Evolutionary conservation across 106 monocot genomes (phyloP), one percentile per base, ranked within the genome.

Genomic region (Phalaenopsis aphrodite): DNA sequence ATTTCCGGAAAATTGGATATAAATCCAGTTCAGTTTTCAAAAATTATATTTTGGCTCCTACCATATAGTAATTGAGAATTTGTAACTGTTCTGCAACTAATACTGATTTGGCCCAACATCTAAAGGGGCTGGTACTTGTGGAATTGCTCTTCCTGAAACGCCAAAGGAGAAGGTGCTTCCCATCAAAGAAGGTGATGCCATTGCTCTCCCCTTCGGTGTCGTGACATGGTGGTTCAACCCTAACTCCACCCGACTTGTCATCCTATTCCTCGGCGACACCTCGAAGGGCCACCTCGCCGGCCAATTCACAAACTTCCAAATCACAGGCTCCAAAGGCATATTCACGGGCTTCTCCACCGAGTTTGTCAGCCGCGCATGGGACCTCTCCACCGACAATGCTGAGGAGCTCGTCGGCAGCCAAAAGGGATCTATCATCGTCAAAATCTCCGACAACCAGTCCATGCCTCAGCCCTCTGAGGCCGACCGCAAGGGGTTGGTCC

Each of bases 191-290:
- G 94, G 94, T 4, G 97, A 94, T 24, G 78, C 94, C 4, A 77
- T 97, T 5, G 94, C 94, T 11, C 86, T 97, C 49, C 97, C 97
- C 30, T 94, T 97, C 47, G 97, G 97, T 9, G 83, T 86, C 11
- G 82, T 97, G 36, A 92, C 92, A 9, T 97, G 97, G 97, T 94
- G 94, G 94, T 92, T 85, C 86, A 97, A 97, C 85, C 79, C 86
- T 36, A 57, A 78, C 16, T 86, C 85, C 55, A 65, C 85, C 8
- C 86, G 90, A 41, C 90, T 97, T 23, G 78, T 85, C 12, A 64
- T 97, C 52, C 89, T 97, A 77, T 97, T 97, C 86, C 79, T 97
- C 5, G 97, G 97, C 12, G 97, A 97, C 86, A 97, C 97, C 45
- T 90, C 90, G 71, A 94, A 85, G 56, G 94, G 88, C 45, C 92